Evolutionary conservation across 768 basidiomycete genomes (phyloP), one percentile per base, ranked within the genome.

Genomic region (Dacryopinax primogenitus): DNA sequence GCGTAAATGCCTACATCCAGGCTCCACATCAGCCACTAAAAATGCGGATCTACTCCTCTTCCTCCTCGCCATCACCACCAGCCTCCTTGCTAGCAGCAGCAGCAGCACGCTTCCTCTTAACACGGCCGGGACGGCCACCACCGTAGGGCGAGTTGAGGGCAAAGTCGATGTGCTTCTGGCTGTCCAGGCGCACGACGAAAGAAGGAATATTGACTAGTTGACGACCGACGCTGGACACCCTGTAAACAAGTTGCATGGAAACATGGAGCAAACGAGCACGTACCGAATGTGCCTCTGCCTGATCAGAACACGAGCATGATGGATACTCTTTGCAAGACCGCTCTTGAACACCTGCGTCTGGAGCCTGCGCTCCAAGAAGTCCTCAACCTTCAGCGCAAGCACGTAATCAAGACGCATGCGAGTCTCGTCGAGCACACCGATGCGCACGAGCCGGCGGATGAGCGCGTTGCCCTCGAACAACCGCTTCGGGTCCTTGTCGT

Each of bases 391-490:
- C 72, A 98, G 82, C 64, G 95, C 96, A 77, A 99, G 82, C 82
- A 98, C 96, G 87, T 99, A 99, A 88, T 99, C 96, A 79, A 99
- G 90, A 78, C 95, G 86, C 96, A 99, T 98, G 77, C 94, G 88
- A 69, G 84, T 79, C 83, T 99, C 96, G 76, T 98, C 96, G 77
- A 99, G 88, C 82, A 99, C 96, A 83, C 96, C 96, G 73, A 99
- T 97, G 73, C 96, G 93, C 66, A 99, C 95, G 71, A 99, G 89
- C 77, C 95, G 89, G 70, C 85, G 83, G 76, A 96, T 95, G 74
- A 95, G 84, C 73, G 92, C 92, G 78, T 96, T 96, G 65, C 77
- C 77, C 82, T 98, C 96, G 83, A 99, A 98, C 67, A 98, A 90
- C 78, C 96, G 91, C 82, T 98, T 98, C 75, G 96, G 93, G 80